A percentile compares a stretch with the other conserved stretches of the same genome.
These are phyloP conservation scores for Paraglomus occultum DNA, from an alignment of 192 early-diverging fungal species.

Conservation along the genomic window DNA sequence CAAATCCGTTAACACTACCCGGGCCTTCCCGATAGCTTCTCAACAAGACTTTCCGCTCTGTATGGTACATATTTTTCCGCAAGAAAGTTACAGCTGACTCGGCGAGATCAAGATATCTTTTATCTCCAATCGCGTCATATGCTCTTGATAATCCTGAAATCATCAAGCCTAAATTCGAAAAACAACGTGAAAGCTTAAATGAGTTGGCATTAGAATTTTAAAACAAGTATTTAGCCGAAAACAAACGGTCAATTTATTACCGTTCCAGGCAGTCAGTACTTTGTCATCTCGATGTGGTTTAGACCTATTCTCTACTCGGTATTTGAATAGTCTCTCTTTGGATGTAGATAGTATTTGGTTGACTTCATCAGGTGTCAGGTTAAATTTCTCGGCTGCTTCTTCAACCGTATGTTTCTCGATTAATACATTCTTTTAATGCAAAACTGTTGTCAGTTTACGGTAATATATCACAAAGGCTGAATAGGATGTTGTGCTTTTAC, in stretches of 20 bases:
- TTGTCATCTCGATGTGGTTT: constrained; percentile 62
- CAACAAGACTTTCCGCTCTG: constrained; percentile 34
- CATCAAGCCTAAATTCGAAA: constrained; percentile 54
- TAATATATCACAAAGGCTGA: no score
- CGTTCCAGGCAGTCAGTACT: constrained; percentile 63
- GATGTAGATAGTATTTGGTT: constrained; percentile 33
- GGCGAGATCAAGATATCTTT: constrained; percentile 41
- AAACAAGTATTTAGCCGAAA: no score
- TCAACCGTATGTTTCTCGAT: constrained; percentile 39
- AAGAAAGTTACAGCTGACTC: constrained; percentile 48
- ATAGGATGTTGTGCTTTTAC: no score
- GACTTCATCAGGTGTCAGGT: constrained; percentile 31
- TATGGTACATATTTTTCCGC: constrained; percentile 43
- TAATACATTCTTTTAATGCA: constrained; percentile 49
- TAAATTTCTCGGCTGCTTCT: constrained; percentile 43
- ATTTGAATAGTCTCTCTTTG: constrained; percentile 42
- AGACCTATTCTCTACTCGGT: constrained; percentile 44
- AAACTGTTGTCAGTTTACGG: no score
- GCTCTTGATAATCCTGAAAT: constrained; percentile 50
- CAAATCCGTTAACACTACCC: constrained; percentile 47
- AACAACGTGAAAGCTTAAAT: no score
- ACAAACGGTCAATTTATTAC: no score
- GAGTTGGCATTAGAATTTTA: no score
- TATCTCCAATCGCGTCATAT: constrained; percentile 36
- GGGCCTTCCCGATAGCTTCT: constrained; percentile 51